Percentiles rank a stretch among this genome's conserved stretches.
Evolutionary conservation across 2,329 filamentous ascomycete genomes (phyloP).

Genomic region (Talaromyces sp.): DNA sequence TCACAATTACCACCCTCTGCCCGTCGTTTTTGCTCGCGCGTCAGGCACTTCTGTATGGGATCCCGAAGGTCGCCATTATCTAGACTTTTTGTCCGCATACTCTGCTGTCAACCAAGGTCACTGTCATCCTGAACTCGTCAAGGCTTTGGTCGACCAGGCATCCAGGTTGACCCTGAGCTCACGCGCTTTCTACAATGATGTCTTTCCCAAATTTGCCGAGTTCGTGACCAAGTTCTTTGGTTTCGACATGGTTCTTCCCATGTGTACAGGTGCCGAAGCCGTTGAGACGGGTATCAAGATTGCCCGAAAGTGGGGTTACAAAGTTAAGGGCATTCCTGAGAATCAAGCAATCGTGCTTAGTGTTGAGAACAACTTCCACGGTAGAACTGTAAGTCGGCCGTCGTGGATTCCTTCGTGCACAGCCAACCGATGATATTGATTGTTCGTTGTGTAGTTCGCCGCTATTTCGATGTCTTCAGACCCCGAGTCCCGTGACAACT

Average conservation of each 20-base stretch:
- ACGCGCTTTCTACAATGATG: conserved; percentile 95
- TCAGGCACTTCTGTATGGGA: conserved; percentile 91
- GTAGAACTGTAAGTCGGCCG: conserved; percentile 72
- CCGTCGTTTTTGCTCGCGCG: conserved; percentile 85
- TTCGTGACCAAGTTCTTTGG: conserved; percentile 86
- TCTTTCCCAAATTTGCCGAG: conserved; percentile 92
- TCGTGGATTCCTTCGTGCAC: not conserved
- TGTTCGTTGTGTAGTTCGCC: conserved; percentile 63
- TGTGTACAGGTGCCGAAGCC: conserved; percentile 97
- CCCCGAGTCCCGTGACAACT: conserved; percentile 92
- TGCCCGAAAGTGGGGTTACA: conserved; percentile 96
- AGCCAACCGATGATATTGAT: not conserved
- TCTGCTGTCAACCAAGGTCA: conserved; percentile 97
- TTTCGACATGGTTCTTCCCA: conserved; percentile 96
- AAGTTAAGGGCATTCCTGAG: conserved; percentile 83
- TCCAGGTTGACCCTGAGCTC: conserved; percentile 86
- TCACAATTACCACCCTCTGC: conserved; percentile 98
- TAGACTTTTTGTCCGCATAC: conserved; percentile 98
- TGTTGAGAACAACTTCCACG: conserved; percentile 92
- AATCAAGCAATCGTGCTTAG: conserved; percentile 81
- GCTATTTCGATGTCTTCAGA: conserved; percentile 95
- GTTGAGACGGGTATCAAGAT: conserved; percentile 96
- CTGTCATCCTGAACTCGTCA: conserved; percentile 93
- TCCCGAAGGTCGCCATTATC: conserved; percentile 89
- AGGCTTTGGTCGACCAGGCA: conserved; percentile 85